Base-by-base conservation (phyloP, 306 rosid genomes). In the Boehmeria nivea region DNA sequence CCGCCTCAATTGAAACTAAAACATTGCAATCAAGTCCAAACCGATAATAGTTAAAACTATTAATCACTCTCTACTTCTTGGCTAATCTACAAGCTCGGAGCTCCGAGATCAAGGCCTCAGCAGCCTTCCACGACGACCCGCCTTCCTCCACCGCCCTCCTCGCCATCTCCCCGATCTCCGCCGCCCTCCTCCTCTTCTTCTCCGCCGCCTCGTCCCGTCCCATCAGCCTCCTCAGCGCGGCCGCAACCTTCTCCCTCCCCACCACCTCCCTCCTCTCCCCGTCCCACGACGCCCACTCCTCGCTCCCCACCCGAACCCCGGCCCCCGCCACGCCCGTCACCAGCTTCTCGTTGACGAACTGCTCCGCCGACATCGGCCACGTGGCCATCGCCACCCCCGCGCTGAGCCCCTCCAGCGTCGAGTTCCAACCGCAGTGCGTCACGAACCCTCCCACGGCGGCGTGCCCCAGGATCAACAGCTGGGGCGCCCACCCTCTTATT, bases 401-500 rank as follows among this genome's bases (percentile, higher is more conserved):
- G 3, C 54, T 68, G 17, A 68, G 49, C 17, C 66, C 65, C 26
- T 68, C 73, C 12, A 68, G 28, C 12, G 52, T 51, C 20, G 72
- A 67, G 61, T 60, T 68, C 67, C 73, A 68, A 2, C 73, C 73
- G 44, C 73, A 68, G n/a, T 68, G 73, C 22, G 27, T 68, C 73
- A 68, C 51, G 44, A 36, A 68, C 3, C 56, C 73, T 15, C 73
- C 73, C 19, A 68, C 66, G 6, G 73, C 66, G 19, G 19, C 42
- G 31, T 68, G 73, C 17, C 52, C 60, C 9, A 68, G 37, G 15
- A 68, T 68, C 54, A 68, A 18, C 23, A 68, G 45, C 61, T 68
- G 67, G 3, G 73, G 73, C 3, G 73, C 67, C 73, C 73, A 68
- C 12, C 73, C 73, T 10, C 38, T 23, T 14, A 68, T 68, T 6